Evolutionary conservation across 2,329 filamentous ascomycete species (phyloP).

Genomic region (Huntiella moniliformis): DNA sequence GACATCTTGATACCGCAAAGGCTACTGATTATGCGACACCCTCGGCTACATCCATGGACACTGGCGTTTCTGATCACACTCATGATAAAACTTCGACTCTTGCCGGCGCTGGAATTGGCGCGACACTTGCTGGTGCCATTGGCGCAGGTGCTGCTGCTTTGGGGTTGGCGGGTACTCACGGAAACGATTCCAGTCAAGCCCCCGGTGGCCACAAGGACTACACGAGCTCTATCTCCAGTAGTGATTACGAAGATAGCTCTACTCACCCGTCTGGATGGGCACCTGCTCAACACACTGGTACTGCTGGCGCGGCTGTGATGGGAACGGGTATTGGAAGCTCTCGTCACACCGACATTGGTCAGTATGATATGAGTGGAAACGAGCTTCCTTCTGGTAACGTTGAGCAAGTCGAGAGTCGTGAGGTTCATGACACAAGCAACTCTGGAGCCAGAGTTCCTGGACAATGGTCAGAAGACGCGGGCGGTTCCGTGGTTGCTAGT

Average conservation of each 20-base stretch:
- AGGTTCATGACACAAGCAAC: too few species aligned
- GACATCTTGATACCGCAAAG: not conserved
- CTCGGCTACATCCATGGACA: not conserved
- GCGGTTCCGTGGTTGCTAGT: not conserved
- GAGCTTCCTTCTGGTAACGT: not conserved
- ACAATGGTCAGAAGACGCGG: too few species aligned
- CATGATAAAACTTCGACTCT: not conserved
- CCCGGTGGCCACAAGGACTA: slow-evolving; percentile 5
- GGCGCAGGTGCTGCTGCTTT: slow-evolving; percentile 10
- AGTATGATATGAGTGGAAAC: slow-evolving; percentile 1
- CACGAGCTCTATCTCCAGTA: slow-evolving; percentile 8
- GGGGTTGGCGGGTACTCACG: slow-evolving; percentile 6
- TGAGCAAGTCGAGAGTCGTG: too few species aligned
- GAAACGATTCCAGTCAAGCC: not conserved
- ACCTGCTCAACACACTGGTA: not conserved
- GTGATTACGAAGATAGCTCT: slow-evolving; percentile 5
- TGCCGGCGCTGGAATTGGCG: slow-evolving; percentile 2
- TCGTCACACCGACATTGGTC: slow-evolving; percentile 1
- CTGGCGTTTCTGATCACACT: not conserved
- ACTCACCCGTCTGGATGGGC: not conserved
- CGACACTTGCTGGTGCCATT: slow-evolving; percentile 8
- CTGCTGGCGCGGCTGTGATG: not conserved
- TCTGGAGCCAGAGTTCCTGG: too few species aligned
- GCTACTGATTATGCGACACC: not conserved
- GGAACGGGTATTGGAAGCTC: slow-evolving; percentile 4